These are phyloP conservation scores for Boeremia exigua DNA, from an alignment of 2,329 filamentous ascomycete genomes.

Conservation along the genomic window DNA sequence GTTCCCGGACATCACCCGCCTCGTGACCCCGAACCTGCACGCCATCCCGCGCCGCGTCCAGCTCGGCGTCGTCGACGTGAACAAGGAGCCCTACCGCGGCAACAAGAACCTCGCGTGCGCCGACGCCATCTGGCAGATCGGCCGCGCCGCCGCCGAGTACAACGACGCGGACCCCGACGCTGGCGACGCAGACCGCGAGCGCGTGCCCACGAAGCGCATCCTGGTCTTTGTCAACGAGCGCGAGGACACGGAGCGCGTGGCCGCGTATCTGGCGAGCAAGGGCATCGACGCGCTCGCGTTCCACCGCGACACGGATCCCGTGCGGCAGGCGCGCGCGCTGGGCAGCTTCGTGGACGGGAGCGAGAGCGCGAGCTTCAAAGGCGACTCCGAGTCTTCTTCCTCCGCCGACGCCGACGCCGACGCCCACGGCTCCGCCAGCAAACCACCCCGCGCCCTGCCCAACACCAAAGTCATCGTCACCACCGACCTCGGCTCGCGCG, in stretches of 20 bases:
- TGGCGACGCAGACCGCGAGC: too few relatives aligned
- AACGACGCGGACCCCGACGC: conserved; percentile 50
- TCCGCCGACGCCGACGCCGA: too few relatives aligned
- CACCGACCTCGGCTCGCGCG: conserved; percentile 88
- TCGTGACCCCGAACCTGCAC: conserved; percentile 95
- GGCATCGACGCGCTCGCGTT: conserved; percentile 88
- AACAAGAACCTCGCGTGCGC: conserved; percentile 94
- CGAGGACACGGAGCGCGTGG: conserved; percentile 82
- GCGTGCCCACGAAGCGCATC: conserved; percentile 77
- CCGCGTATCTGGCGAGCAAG: conserved; percentile 79
- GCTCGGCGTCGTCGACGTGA: conserved; percentile 88
- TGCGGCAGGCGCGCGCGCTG: conserved; percentile 78
- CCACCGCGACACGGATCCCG: conserved; percentile 81
- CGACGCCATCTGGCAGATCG: conserved; percentile 92
- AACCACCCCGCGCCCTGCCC: conserved; percentile 57
- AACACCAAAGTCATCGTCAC: conserved; percentile 93
- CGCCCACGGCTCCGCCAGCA: too few relatives aligned
- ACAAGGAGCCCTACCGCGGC: conserved; percentile 89
- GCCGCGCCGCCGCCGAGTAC: conserved; percentile 57
- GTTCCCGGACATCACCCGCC: conserved; percentile 81
- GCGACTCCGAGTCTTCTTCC: too few relatives aligned
- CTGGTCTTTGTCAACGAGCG: conserved; percentile 97
- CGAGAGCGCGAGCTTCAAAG: conserved; percentile 4
- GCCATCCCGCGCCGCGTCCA: conserved; percentile 94
- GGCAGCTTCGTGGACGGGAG: conserved; percentile 64